Evolutionary conservation across 2,329 filamentous ascomycete species (phyloP), one percentile per base, ranked within the genome.

Genomic region (Pseudocercospora pini-densiflorae): DNA sequence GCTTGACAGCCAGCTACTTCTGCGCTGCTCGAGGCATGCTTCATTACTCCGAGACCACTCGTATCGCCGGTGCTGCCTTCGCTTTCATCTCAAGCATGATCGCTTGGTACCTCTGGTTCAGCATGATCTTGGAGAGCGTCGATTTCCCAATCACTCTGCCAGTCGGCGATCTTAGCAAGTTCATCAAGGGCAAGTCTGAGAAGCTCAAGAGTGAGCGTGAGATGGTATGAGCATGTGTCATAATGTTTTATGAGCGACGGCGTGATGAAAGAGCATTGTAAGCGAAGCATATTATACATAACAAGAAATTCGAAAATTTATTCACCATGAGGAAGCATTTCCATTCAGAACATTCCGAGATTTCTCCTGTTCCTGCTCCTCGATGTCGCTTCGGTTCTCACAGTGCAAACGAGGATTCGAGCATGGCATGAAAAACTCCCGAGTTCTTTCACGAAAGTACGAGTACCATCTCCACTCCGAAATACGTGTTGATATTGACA

Each of bases 71-170:
- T 10, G 67, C 36, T 16, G 60, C 57, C 6, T 69, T 67, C 40
- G 54, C 68, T 43, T 66, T 69, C 21, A 55, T 64, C n/a, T 64
- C 62, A 14, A 60, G 40, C 47, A 62, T 66, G 60, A 51, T 71
- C 16, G 67, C 61, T 21, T 71, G 69, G 61, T 71, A 69, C 29
- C 58, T 69, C 53, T 68, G 61, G 58, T 67, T 69, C 54, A 61
- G 57, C 45, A 68, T 68, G 61, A 49, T 70, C 23, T 49, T 70
- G 55, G 69, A 70, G 45, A 61, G 67, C 23, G 69, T 71, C 19
- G 69, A 72, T 47, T 71, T 70, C 55, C 69, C 69, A 10, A 36
- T 68, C 36, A 24, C 59, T 16, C 61, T 71, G 31, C 70, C 67
- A 33, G 68, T 68, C 21, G 70, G 69, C 8, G 68, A 71, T 51